Conservation (phyloP, 441 rosid genomes). For the Euphorbia corollata region DNA sequence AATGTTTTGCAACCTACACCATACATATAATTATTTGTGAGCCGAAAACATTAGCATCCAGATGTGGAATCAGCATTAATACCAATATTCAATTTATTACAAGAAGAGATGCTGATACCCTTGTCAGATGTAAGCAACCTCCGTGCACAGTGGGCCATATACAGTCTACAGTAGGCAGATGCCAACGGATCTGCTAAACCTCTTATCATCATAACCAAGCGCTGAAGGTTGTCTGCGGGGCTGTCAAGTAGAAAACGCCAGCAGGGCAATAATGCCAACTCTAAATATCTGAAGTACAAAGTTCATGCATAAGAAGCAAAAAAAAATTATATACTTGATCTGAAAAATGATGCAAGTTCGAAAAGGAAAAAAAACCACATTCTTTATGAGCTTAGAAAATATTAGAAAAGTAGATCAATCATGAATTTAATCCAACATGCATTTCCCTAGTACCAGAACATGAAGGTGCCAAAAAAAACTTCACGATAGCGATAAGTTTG, state of each 20-base stretch:
- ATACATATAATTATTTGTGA: background rate
- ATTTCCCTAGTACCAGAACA: background rate
- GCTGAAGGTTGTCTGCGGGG: slow-evolving; percentile 50
- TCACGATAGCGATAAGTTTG: background rate
- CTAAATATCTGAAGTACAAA: slow-evolving; percentile 60
- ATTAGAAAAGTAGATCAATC: background rate
- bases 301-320: slow-evolving; percentile 12
- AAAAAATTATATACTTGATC: background rate
- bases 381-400: background rate
- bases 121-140: slow-evolving; percentile 45
- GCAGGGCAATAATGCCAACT: slow-evolving; percentile 80
- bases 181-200: slow-evolving; percentile 86
- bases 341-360: background rate
- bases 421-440: background rate
- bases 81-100: slow-evolving; percentile 2
- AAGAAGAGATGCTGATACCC: slow-evolving; percentile 33
- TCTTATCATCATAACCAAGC: slow-evolving; percentile 72
- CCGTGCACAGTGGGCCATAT: slow-evolving; percentile 65
- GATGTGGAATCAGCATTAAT: slow-evolving; percentile 1
- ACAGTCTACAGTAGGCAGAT: slow-evolving; percentile 71
- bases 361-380: background rate
- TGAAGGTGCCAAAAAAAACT: background rate
- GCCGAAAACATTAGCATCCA: slow-evolving; percentile 3
- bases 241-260: slow-evolving; percentile 65
- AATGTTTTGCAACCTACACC: background rate